These are phyloP conservation scores for Craspedostauros australis DNA, from an alignment of 108 stramenopile species.

Conservation along the genomic window DNA sequence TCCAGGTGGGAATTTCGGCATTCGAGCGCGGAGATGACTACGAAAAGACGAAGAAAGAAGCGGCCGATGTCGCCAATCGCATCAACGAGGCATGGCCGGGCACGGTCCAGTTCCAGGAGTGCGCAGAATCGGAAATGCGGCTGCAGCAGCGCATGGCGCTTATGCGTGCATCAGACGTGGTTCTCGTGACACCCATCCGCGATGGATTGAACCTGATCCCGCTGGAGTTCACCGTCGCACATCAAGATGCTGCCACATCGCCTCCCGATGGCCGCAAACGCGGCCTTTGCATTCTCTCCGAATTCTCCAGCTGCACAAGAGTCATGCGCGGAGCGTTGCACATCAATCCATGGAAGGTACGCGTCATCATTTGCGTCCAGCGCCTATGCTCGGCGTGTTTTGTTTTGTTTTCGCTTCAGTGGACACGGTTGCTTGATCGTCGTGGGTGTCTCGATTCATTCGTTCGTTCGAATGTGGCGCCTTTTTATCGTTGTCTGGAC, in stretches of 20 bases:
- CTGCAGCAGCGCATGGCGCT: conserved; percentile 84
- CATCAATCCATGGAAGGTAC: conserved; percentile 87
- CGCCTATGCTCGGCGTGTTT: neutral
- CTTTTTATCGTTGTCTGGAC: too few relatives aligned
- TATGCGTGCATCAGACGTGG: conserved; percentile 77
- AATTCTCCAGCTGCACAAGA: conserved; percentile 87
- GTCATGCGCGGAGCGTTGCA: conserved; percentile 95
- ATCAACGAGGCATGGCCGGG: conserved; percentile 85
- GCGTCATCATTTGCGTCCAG: too few relatives aligned
- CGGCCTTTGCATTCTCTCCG: conserved; percentile 84
- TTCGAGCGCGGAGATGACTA: conserved; percentile 88
- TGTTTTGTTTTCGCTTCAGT: neutral
- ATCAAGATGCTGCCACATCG: conserved; percentile 90
- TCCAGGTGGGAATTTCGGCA: conserved; percentile 92
- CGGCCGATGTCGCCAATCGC: conserved; percentile 65
- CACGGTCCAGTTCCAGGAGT: conserved; percentile 85
- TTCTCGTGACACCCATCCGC: conserved; percentile 88
- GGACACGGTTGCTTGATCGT: too few relatives aligned
- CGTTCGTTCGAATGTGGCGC: too few relatives aligned
- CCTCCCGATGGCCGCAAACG: conserved; percentile 79
- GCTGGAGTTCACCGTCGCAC: conserved; percentile 92
- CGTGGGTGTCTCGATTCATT: too few relatives aligned
- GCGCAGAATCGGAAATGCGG: conserved; percentile 64
- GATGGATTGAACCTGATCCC: conserved; percentile 96
- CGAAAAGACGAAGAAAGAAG: conserved; percentile 66